These are phyloP conservation scores for Chrysoporthe cubensis DNA, from an alignment of 2,329 filamentous ascomycete genomes.

Conservation along the genomic window DNA sequence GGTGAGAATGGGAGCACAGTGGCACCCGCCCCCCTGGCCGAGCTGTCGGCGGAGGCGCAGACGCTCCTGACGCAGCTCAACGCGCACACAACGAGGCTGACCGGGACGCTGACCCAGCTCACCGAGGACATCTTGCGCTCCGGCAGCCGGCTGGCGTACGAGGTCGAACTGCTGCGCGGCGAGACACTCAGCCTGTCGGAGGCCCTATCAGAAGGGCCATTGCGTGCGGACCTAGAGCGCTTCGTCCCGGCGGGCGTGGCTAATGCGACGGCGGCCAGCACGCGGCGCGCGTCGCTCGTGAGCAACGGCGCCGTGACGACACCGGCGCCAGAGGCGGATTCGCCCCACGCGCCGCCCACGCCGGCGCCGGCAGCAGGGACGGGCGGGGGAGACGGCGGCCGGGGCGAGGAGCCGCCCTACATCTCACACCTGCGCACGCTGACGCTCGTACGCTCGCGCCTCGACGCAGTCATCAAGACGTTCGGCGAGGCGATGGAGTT, in stretches of 20 bases:
- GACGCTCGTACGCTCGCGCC: slow-evolving; percentile 77
- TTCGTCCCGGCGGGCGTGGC: slow-evolving; percentile 64
- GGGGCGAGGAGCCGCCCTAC: slow-evolving; percentile 61
- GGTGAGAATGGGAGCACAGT: slow-evolving; percentile 5
- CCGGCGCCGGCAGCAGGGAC: slow-evolving; percentile 8
- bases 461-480: slow-evolving; percentile 86
- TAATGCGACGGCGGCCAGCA: slow-evolving; percentile 35
- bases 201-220: slow-evolving; percentile 60
- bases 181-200: slow-evolving; percentile 84
- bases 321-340: slow-evolving; percentile 23
- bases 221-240: slow-evolving; percentile 72
- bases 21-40: slow-evolving; percentile 64
- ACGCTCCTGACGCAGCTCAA: slow-evolving; percentile 85
- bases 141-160: slow-evolving; percentile 86
- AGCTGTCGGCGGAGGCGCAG: slow-evolving; percentile 81
- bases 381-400: slow-evolving; percentile 17
- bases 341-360: slow-evolving; percentile 27
- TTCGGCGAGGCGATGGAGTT: slow-evolving; percentile 98
- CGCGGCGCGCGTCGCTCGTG: slow-evolving; percentile 27
- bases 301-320: slow-evolving; percentile 34
- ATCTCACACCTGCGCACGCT: slow-evolving; percentile 82
- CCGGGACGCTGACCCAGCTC: slow-evolving; percentile 79
- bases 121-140: slow-evolving; percentile 94
- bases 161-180: slow-evolving; percentile 90
- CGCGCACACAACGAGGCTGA: slow-evolving; percentile 82